Evolutionary conservation across 140 eudicot species (phyloP).

Genomic region (Flaveria floridana): DNA sequence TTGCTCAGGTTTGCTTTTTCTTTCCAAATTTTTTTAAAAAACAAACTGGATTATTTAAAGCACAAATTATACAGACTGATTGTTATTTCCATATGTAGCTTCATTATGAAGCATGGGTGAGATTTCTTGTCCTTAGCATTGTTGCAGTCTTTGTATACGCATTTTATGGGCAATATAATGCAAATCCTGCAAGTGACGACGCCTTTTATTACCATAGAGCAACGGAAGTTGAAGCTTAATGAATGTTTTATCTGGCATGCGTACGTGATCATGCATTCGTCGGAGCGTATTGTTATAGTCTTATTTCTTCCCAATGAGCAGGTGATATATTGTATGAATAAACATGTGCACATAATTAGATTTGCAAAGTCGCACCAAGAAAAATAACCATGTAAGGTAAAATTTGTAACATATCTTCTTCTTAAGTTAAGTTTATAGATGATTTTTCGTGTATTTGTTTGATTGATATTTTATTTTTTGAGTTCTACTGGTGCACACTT

Average conservation of each 20-base stretch:
- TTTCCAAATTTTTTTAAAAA: not conserved
- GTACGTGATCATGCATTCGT: not conserved
- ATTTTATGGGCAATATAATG: conserved; percentile 83
- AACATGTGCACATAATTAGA: conserved; percentile 1
- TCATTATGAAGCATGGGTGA: conserved; percentile 90
- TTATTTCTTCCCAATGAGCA: conserved; percentile 17
- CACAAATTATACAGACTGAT: not conserved
- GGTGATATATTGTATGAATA: conserved; percentile 22
- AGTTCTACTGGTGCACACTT: not conserved
- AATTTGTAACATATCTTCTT: conserved; percentile 16
- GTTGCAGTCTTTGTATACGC: conserved; percentile 65
- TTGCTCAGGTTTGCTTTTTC: conserved; percentile 71
- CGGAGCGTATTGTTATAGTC: conserved; percentile 14
- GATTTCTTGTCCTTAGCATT: conserved; percentile 74
- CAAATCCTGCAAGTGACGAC: conserved; percentile 63
- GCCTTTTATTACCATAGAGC: conserved; percentile 57
- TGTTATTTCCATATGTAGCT: conserved; percentile 57
- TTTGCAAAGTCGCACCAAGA: not conserved
- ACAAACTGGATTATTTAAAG: not conserved
- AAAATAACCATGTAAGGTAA: not conserved
- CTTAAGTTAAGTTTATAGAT: conserved; percentile 1
- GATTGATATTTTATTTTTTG: not conserved
- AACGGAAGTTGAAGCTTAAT: conserved; percentile 45
- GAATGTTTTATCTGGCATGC: not conserved
- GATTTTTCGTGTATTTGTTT: not conserved